phyloP scores from a whole-genome alignment of 2,329 filamentous ascomycete genomes.

The Phaeosphaeria sp. region DNA sequence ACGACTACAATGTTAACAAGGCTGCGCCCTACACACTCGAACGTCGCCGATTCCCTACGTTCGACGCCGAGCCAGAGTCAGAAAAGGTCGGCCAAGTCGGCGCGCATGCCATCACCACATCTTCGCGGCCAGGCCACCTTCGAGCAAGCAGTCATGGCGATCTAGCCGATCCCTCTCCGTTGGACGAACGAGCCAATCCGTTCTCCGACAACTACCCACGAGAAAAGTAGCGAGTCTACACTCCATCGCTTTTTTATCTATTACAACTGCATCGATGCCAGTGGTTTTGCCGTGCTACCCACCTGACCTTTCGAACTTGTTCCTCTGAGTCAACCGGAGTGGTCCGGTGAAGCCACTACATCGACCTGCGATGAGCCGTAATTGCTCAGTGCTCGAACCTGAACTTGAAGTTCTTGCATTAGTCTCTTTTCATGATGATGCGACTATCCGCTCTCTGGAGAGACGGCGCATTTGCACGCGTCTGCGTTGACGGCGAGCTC shows the following conservation, averaged over 20 bases:
- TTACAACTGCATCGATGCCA: neutral
- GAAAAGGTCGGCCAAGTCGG: constrained; percentile 55
- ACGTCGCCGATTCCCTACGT: constrained; percentile 53
- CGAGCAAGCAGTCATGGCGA: constrained; percentile 55
- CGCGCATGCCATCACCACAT: constrained; percentile 51
- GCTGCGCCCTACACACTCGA: constrained; percentile 56
- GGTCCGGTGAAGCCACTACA: constrained; percentile 19
- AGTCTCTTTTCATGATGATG: constrained; percentile 37
- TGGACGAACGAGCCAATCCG: constrained; percentile 44
- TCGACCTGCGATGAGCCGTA: constrained; percentile 50
- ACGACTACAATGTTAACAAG: constrained; percentile 53
- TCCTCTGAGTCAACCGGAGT: constrained; percentile 51
- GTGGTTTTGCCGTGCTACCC: constrained; percentile 10
- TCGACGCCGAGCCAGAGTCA: constrained; percentile 41
- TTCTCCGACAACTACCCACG: constrained; percentile 37
- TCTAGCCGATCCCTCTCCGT: constrained; percentile 52
- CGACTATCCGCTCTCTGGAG: constrained; percentile 46
- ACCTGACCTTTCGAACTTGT: constrained; percentile 52
- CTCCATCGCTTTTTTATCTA: constrained; percentile 21
- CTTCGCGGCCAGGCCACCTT: constrained; percentile 52
- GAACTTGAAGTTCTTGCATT: constrained; percentile 41
- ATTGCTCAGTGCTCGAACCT: constrained; percentile 51
- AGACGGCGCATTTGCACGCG: constrained; percentile 30
- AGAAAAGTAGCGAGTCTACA: constrained; percentile 16
- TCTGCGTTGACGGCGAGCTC: constrained; percentile 47